phyloP scores from a whole-genome alignment of 164 flowering plant species.

The Sedum album region DNA sequence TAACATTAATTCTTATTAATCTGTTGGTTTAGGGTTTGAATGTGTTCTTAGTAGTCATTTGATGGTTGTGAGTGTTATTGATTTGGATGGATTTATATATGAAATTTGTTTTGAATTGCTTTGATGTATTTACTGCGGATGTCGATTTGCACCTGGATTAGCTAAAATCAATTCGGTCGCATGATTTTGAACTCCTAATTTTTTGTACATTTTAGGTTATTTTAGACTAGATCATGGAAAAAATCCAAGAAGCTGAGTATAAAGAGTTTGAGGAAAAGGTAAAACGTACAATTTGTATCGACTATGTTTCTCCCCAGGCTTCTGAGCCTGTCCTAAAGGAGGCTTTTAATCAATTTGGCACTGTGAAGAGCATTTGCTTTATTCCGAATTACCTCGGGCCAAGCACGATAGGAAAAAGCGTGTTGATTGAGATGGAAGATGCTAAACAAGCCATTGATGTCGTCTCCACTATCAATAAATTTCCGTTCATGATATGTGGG shows the following conservation, averaged over 20 bases:
- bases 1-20: too few species aligned
- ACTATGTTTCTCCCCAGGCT: too few species aligned
- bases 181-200: too few species aligned
- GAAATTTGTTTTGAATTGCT: too few species aligned
- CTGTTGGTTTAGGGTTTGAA: too few species aligned
- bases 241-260: constrained; percentile 22
- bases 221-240: neutral
- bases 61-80: too few species aligned
- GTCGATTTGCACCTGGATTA: too few species aligned
- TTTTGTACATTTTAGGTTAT: too few species aligned
- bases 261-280: constrained; percentile 54
- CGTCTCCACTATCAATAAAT: constrained; percentile 14
- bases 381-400: constrained; percentile 48
- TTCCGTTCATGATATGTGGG: constrained; percentile 72
- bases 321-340: constrained; percentile 41
- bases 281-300: constrained; percentile 47
- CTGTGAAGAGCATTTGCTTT: constrained; percentile 38
- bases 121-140: too few species aligned
- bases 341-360: constrained; percentile 70
- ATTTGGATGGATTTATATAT: too few species aligned
- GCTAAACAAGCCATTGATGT: constrained; percentile 30
- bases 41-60: too few species aligned
- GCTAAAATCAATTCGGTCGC: too few species aligned
- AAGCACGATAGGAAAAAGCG: constrained; percentile 26
- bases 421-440: constrained; percentile 64